Conservation (phyloP, 169 alveolate genomes). For the Eimeria necatrix region DNA sequence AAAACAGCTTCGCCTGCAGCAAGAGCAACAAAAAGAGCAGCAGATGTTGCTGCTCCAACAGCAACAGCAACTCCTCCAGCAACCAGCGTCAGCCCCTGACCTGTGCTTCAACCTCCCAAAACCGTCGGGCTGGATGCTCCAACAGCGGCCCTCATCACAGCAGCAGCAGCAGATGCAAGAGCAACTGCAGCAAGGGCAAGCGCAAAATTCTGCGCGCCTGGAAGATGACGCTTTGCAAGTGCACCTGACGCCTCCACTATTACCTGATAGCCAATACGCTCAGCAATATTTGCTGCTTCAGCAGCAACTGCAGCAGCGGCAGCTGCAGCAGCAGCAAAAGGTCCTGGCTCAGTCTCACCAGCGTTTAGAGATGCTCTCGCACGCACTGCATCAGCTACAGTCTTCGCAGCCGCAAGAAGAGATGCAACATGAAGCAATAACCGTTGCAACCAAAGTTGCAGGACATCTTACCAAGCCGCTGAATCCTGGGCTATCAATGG, state of each 20-base stretch:
- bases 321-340: constrained; percentile 22
- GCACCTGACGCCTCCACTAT: background rate
- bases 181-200: background rate
- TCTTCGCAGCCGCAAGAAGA: background rate
- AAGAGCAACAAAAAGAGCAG: background rate
- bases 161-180: background rate
- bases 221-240: background rate
- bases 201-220: background rate
- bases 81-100: background rate
- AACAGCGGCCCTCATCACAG: background rate
- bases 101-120: background rate
- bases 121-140: background rate
- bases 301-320: constrained; percentile 16
- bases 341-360: constrained; percentile 15
- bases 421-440: background rate
- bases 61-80: background rate
- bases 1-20: background rate
- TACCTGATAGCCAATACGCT: background rate
- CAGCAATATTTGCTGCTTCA: background rate
- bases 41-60: background rate
- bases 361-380: background rate
- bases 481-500: background rate
- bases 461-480: background rate
- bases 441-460: background rate
- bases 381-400: background rate